Evolutionary conservation across 192 early-diverging fungal species (phyloP).

Genomic region (Coemansia sp.): DNA sequence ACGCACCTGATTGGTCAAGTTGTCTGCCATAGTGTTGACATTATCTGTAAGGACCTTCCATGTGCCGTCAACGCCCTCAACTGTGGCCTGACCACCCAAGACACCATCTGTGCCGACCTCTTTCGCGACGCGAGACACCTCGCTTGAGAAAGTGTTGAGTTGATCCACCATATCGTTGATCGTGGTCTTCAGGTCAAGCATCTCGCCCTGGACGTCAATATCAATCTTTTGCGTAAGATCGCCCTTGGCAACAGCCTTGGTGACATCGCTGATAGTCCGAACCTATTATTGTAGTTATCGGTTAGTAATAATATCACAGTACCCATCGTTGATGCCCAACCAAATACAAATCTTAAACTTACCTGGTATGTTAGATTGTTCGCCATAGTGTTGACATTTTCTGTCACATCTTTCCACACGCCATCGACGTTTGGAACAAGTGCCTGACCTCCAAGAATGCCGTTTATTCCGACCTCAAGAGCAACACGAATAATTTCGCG

Average conservation of each 20-base stretch:
- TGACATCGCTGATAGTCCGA: constrained; percentile 55
- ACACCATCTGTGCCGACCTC: too few species aligned
- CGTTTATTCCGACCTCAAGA: constrained; percentile 65
- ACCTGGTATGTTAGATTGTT: constrained; percentile 67
- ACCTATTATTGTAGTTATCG: constrained; percentile 62
- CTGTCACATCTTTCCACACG: constrained; percentile 64
- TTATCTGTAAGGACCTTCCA: too few species aligned
- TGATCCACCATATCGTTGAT: too few species aligned
- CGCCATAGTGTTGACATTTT: constrained; percentile 72
- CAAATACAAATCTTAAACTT: too few species aligned
- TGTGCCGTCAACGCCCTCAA: too few species aligned
- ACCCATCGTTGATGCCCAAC: too few species aligned
- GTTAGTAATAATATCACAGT: too few species aligned
- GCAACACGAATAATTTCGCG: constrained; percentile 59
- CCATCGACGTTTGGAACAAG: constrained; percentile 60
- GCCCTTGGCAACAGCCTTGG: constrained; percentile 60
- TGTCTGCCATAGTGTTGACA: too few species aligned
- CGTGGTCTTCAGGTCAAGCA: constrained; percentile 24
- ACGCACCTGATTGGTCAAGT: too few species aligned
- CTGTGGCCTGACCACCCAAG: too few species aligned
- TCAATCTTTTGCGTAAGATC: constrained; percentile 4
- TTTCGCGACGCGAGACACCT: too few species aligned
- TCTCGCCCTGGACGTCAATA: constrained; percentile 16
- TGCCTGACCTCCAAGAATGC: constrained; percentile 64
- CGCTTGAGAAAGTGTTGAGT: too few species aligned